Evolutionary conservation across 495 filamentous ascomycete species (phyloP).

Genomic region (Talaromyces borbonicus): DNA sequence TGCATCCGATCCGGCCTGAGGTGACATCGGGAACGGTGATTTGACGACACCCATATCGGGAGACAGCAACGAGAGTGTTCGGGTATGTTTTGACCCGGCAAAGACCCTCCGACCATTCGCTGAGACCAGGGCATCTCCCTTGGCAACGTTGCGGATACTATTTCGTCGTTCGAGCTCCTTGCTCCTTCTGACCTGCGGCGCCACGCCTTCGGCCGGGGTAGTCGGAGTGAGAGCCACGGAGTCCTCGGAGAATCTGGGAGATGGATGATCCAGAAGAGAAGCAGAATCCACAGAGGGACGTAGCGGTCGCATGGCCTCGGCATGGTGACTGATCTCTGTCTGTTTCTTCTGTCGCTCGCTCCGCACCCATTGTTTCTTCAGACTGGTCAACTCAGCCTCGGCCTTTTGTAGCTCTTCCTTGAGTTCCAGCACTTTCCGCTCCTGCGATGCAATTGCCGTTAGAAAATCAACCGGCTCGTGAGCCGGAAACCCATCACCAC

Average conservation of each 20-base stretch:
- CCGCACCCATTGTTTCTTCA: constrained; percentile 75
- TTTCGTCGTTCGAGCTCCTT: constrained; percentile 44
- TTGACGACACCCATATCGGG: constrained; percentile 34
- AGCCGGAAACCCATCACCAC: constrained; percentile 21
- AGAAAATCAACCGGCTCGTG: constrained; percentile 67
- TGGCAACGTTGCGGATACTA: constrained; percentile 22
- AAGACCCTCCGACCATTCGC: constrained; percentile 49
- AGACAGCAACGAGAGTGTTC: constrained; percentile 78
- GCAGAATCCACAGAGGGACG: constrained; percentile 27
- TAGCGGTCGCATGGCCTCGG: constrained; percentile 49
- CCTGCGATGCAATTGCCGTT: constrained; percentile 81
- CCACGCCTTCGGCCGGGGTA: constrained; percentile 23
- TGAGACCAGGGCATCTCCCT: constrained; percentile 23
- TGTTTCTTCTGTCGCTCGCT: constrained; percentile 74
- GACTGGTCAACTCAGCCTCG: constrained; percentile 60
- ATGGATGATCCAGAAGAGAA: constrained; percentile 22
- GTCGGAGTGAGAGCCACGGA: constrained; percentile 8
- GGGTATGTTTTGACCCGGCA: constrained; percentile 62
- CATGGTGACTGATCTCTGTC: constrained; percentile 45
- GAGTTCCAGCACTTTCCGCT: constrained; percentile 85
- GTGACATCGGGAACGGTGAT: constrained; percentile 20
- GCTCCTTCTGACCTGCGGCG: constrained; percentile 24
- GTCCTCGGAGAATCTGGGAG: constrained; percentile 9
- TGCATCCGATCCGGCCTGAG: background rate
- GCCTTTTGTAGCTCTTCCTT: constrained; percentile 77